Conservation (phyloP, 2,329 filamentous ascomycete species). For the Trichoderma harzianum region DNA sequence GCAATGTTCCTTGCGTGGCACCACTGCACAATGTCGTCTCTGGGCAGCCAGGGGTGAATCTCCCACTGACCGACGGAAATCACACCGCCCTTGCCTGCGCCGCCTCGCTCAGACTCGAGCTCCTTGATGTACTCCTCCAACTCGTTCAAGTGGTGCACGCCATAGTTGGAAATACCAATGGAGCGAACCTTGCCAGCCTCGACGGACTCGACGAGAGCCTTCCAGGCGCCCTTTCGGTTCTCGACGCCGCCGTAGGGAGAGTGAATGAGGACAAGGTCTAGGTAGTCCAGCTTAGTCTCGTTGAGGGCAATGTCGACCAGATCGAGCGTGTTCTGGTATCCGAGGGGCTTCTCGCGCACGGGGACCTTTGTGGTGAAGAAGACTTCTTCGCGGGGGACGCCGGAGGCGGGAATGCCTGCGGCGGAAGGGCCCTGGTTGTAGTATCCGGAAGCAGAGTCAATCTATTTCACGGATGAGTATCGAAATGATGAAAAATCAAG, state of each 20-base stretch:
- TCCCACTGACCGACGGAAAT: conserved; percentile 86
- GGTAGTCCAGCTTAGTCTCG: conserved; percentile 60
- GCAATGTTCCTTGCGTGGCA: conserved; percentile 60
- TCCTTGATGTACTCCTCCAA: conserved; percentile 57
- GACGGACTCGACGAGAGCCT: conserved; percentile 60
- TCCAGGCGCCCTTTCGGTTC: conserved; percentile 58
- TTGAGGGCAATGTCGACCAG: conserved; percentile 62
- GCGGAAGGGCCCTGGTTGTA: conserved; percentile 49
- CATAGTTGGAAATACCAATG: conserved; percentile 64
- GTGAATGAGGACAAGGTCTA: conserved; percentile 65
- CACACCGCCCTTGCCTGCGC: conserved; percentile 63
- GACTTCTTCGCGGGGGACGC: conserved; percentile 45
- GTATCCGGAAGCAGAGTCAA: conserved; percentile 53
- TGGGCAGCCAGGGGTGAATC: conserved; percentile 81
- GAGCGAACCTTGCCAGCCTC: conserved; percentile 59
- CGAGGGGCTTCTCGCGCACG: conserved; percentile 34
- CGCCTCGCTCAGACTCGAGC: conserved; percentile 59
- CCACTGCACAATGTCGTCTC: conserved; percentile 79
- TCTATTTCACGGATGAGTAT: conserved; percentile 29
- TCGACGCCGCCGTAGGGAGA: conserved; percentile 56
- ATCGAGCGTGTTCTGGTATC: conserved; percentile 62
- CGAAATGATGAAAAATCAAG: too few species aligned
- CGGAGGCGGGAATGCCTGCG: conserved; percentile 41
- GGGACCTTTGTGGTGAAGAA: conserved; percentile 58
- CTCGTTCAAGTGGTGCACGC: conserved; percentile 60